Percentiles rank a stretch among this genome's conserved stretches.
phyloP scores from a whole-genome alignment of 345 rosid species.

The Aurinia saxatilis region DNA sequence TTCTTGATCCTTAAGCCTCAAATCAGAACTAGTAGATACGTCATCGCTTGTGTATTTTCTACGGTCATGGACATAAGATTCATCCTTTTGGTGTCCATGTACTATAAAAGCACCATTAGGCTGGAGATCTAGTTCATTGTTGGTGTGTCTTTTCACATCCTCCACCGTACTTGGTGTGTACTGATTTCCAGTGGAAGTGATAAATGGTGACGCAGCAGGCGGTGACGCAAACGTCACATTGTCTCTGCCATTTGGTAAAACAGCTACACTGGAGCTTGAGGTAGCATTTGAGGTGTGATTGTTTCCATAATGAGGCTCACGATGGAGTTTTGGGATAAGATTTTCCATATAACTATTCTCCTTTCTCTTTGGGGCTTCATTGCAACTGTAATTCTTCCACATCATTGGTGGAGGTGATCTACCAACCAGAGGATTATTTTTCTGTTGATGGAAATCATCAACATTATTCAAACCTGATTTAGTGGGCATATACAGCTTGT shows the following conservation, averaged over 20 bases:
- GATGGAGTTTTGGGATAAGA: constrained; percentile 58
- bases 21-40: constrained; percentile 42
- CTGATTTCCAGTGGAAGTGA: constrained; percentile 37
- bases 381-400: constrained; percentile 80
- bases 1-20: constrained; percentile 55
- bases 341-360: constrained; percentile 65
- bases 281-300: constrained; percentile 47
- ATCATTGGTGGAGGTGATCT: constrained; percentile 70
- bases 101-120: constrained; percentile 20
- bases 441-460: constrained; percentile 53
- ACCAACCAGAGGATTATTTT: constrained; percentile 45
- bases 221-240: constrained; percentile 33
- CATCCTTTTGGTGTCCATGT: constrained; percentile 36
- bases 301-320: constrained; percentile 53
- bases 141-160: constrained; percentile 30
- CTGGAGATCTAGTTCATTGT: constrained; percentile 32
- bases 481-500: constrained; percentile 47
- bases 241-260: constrained; percentile 38
- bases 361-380: constrained; percentile 75
- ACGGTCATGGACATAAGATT: constrained; percentile 38
- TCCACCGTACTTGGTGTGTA: constrained; percentile 29
- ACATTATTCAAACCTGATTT: constrained; percentile 46
- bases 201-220: constrained; percentile 30
- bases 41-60: constrained; percentile 49
- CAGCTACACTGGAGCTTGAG: constrained; percentile 36